phyloP scores from a whole-genome alignment of 2,329 filamentous ascomycete species.

The Aspergillus sp. region DNA sequence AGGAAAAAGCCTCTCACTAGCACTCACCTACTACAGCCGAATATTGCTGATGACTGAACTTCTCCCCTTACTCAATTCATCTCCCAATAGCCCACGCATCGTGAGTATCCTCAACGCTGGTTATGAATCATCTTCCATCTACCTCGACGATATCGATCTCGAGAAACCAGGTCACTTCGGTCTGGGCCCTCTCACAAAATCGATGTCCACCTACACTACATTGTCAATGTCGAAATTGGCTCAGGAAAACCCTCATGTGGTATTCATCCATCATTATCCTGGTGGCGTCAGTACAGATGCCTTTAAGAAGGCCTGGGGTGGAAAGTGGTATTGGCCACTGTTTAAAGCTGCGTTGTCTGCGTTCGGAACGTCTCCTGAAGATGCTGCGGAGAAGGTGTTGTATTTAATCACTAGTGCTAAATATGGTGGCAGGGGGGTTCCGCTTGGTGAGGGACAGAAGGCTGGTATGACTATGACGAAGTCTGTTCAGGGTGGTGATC shows the following conservation, averaged over 20 bases:
- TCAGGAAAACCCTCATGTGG: background rate
- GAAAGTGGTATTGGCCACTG: background rate
- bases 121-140: background rate
- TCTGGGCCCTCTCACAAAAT: background rate
- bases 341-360: background rate
- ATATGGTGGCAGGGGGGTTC: constrained; percentile 4
- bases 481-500: background rate
- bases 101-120: constrained; percentile 1
- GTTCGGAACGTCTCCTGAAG: constrained; percentile 1
- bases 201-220: background rate
- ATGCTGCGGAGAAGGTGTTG: constrained; percentile 3
- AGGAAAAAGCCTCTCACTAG: background rate
- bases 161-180: background rate
- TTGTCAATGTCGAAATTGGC: background rate
- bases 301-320: constrained; percentile 7
- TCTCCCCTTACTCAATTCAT: background rate
- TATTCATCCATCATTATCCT: constrained; percentile 6
- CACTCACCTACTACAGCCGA: constrained; percentile 1
- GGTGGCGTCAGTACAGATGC: background rate
- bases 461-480: background rate
- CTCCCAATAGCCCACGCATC: background rate
- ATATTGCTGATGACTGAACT: background rate
- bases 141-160: constrained; percentile 3
- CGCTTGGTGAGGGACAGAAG: background rate
- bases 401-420: constrained; percentile 3